Evolutionary conservation across 2,329 filamentous ascomycete genomes (phyloP).

Genomic region (Diaporthe sp.): DNA sequence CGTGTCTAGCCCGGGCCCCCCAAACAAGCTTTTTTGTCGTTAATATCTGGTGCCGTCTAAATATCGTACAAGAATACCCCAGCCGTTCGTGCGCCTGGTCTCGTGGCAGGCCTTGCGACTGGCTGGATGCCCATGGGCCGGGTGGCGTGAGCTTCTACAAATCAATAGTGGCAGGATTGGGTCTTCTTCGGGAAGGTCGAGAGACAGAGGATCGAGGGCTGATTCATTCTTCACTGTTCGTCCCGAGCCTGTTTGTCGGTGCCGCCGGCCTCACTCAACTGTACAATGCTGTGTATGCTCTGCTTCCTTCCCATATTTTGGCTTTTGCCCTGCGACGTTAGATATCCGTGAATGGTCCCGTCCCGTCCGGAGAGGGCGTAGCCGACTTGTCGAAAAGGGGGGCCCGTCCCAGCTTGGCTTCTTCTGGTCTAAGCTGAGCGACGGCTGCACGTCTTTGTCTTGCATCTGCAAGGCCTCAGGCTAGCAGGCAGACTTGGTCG

Average conservation of each 20-base stretch:
- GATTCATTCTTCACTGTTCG: not conserved
- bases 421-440: not conserved
- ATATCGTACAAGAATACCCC: not conserved
- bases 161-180: not conserved
- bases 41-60: conserved; percentile 7
- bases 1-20: not conserved
- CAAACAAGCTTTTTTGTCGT: conserved; percentile 24
- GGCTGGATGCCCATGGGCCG: not conserved
- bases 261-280: not conserved
- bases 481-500: not conserved
- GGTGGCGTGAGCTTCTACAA: not conserved
- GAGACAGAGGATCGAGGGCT: not conserved
- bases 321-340: conserved; percentile 7
- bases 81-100: conserved; percentile 4
- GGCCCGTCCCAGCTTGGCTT: not conserved
- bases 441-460: not conserved
- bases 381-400: not conserved
- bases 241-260: not conserved
- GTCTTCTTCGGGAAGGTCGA: not conserved
- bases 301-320: not conserved
- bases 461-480: too few species aligned
- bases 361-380: not conserved
- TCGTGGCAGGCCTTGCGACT: conserved; percentile 7
- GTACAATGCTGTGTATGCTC: not conserved
- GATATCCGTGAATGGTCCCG: not conserved